A percentile compares a stretch with the other conserved stretches of the same genome.
Conservation (phyloP, 768 basidiomycete species). For the Lyophyllum semitale region DNA sequence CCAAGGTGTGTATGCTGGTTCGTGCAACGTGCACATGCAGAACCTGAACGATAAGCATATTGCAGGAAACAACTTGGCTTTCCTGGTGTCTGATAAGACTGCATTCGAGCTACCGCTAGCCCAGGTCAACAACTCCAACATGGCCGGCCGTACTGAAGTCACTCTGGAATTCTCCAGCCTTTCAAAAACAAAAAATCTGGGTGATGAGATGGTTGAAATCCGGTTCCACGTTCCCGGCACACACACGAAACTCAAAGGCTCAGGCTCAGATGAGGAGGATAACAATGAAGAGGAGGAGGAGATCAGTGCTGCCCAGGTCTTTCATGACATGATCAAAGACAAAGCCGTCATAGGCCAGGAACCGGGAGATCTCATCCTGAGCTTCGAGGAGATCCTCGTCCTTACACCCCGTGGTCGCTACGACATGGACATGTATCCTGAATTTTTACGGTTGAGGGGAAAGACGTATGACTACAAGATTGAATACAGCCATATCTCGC, state of each 20-base stretch:
- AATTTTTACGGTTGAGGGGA: constrained; percentile 92
- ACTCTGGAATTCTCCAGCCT: constrained; percentile 87
- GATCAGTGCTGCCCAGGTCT: constrained; percentile 90
- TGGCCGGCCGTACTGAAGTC: constrained; percentile 96
- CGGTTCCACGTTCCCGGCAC: constrained; percentile 93
- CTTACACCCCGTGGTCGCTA: constrained; percentile 95
- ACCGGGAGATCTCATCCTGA: constrained; percentile 87
- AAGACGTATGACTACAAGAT: constrained; percentile 99
- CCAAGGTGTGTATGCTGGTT: constrained; percentile 59
- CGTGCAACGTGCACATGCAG: constrained; percentile 2
- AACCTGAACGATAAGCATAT: not conserved
- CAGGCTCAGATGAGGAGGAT: constrained; percentile 71
- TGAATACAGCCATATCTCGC: constrained; percentile 82
- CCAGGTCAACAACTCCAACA: constrained; percentile 94
- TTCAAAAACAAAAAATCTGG: constrained; percentile 44
- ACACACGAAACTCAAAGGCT: constrained; percentile 54
- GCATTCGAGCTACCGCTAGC: constrained; percentile 88
- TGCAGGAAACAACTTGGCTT: constrained; percentile 87
- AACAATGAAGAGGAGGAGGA: constrained; percentile 78
- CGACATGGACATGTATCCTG: constrained; percentile 97
- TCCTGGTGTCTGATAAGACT: constrained; percentile 84
- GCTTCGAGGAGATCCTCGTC: constrained; percentile 94
- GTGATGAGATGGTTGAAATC: constrained; percentile 94
- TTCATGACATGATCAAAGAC: constrained; percentile 96
- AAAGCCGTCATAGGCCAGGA: constrained; percentile 93